Percentiles rank a stretch among this genome's conserved stretches.
These are phyloP conservation scores for Rosa chinensis DNA, from an alignment of 306 rosid genomes.

Conservation along the genomic window DNA sequence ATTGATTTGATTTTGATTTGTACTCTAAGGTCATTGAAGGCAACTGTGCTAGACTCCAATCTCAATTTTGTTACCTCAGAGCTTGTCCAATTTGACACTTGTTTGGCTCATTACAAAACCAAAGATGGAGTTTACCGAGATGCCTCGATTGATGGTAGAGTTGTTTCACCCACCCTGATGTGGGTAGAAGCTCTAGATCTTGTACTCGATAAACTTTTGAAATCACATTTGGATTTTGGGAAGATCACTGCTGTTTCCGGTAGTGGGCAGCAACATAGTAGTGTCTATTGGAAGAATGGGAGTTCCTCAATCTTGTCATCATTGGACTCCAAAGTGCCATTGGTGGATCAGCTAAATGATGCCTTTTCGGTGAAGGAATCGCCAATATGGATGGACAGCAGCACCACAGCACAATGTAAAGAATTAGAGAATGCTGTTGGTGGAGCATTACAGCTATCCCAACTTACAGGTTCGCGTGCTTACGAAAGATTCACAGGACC, in stretches of 20 bases:
- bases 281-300: conserved; percentile 89
- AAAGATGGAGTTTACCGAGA: conserved; percentile 88
- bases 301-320: conserved; percentile 59
- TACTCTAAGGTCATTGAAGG: conserved; percentile 77
- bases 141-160: conserved; percentile 57
- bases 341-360: conserved; percentile 58
- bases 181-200: conserved; percentile 95
- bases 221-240: conserved; percentile 60
- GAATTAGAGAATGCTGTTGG: conserved; percentile 81
- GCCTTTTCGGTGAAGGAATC: conserved; percentile 69
- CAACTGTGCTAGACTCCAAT: conserved; percentile 74
- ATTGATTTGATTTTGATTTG: neutral
- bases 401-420: conserved; percentile 76
- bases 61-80: conserved; percentile 66
- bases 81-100: conserved; percentile 75
- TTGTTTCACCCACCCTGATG: conserved; percentile 93
- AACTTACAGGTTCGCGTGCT: conserved; percentile 75
- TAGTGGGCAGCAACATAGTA: conserved; percentile 93
- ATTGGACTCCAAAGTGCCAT: conserved; percentile 56
- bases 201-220: conserved; percentile 55
- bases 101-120: conserved; percentile 79
- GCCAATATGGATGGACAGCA: conserved; percentile 93
- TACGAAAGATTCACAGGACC: conserved; percentile 88
- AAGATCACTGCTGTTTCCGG: conserved; percentile 77
- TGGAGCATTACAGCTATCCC: conserved; percentile 76